Evolutionary conservation across 495 filamentous ascomycete species (phyloP), one percentile per base, ranked within the genome.

Genomic region (Xylona heveae): DNA sequence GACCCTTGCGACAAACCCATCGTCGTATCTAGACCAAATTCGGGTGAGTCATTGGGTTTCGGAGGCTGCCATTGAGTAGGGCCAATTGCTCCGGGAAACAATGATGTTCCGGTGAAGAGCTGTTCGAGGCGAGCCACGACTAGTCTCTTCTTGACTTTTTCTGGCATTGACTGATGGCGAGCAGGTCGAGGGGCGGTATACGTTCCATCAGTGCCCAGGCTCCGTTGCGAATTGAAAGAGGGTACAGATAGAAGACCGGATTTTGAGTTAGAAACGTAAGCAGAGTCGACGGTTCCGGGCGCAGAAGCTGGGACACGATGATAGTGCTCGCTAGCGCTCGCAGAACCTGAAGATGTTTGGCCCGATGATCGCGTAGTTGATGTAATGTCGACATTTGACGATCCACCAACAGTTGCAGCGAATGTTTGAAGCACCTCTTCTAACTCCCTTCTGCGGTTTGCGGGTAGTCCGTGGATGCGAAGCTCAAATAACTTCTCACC

Each of bases 401-500:
- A n/a, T n/a, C n/a, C n/a, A n/a, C n/a, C n/a, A n/a, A n/a, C n/a
- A n/a, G n/a, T n/a, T n/a, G n/a, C n/a, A n/a, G n/a, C n/a, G n/a
- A n/a, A n/a, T n/a, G n/a, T n/a, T 25, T 64, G 63, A 7, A 85
- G 50, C 1, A 64, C 63, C n/a, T 68, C 60, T 44, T 84, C 78
- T 20, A 85, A n/a, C 40, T 84, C 75, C 17, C 67, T 58, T 42
- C 73, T 80, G 49, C 74, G 78, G 24, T 62, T 54, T 19, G 51
- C 48, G 4, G 73, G 59, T 20, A 85, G 50, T 2, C 66, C 68
- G 43, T 83, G 75, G 20, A 81, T 57, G 40, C 72, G 65, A 28
- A 85, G 62, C 45, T 85, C 78, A 40, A 85, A 80, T 2, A 84
- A 51, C 39, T 72, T 78, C 12, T 84, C 77, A 19, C 58, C 47